Evolutionary conservation across 2,329 filamentous ascomycete genomes (phyloP).

Genomic region (Zymoseptoria brevis): DNA sequence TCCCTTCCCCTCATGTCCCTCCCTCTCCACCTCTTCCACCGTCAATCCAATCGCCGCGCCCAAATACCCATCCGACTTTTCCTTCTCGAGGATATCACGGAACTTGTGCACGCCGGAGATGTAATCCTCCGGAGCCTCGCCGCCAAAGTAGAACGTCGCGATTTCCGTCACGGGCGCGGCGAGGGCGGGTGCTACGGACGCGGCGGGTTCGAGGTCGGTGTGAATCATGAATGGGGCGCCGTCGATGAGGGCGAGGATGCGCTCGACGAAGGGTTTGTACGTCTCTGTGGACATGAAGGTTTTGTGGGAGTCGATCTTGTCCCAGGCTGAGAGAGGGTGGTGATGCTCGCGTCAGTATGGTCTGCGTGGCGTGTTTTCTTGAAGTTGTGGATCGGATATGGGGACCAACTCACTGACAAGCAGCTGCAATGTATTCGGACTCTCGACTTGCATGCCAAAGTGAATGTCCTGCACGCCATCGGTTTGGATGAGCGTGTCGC

Average conservation of each 20-base stretch:
- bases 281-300: constrained; percentile 31
- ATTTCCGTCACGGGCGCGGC: constrained; percentile 45
- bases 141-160: constrained; percentile 37
- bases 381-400: not conserved
- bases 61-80: constrained; percentile 20
- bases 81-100: constrained; percentile 26
- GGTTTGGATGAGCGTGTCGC: constrained; percentile 30
- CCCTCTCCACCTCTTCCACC: constrained; percentile 23
- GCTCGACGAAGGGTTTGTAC: constrained; percentile 34
- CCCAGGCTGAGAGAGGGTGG: constrained; percentile 39
- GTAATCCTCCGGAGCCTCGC: constrained; percentile 25
- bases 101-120: constrained; percentile 34
- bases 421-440: constrained; percentile 30
- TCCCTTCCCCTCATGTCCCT: constrained; percentile 34
- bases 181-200: constrained; percentile 16
- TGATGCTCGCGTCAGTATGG: too few species aligned
- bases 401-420: constrained; percentile 32
- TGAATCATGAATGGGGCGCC: constrained; percentile 29
- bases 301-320: constrained; percentile 32
- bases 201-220: constrained; percentile 24
- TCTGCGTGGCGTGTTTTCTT: too few species aligned
- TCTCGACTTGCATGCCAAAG: constrained; percentile 36
- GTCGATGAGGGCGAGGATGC: constrained; percentile 25
- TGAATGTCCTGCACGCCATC: constrained; percentile 31
- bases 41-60: constrained; percentile 19